Evolutionary conservation across 495 filamentous ascomycete genomes (phyloP), one percentile per base, ranked within the genome.

Genomic region (Aspergillus biplanus): DNA sequence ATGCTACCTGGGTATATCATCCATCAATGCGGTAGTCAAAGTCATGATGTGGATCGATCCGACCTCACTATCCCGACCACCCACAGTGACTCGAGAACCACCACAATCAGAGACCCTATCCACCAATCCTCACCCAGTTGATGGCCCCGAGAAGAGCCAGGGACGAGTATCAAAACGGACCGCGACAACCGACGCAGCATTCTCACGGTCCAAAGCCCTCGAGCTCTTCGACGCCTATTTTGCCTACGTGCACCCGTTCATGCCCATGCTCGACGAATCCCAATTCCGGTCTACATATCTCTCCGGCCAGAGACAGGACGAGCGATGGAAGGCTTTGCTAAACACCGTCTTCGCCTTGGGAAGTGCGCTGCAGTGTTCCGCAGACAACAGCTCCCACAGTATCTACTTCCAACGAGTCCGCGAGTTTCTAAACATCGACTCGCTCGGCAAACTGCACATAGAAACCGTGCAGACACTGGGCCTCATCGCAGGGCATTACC

Each of bases 341-440:
- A 44, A 44, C n/a, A n/a, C n/a, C n/a, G 39, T 44, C 12, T 44
- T 44, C 39, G 39, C 39, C 0, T 44, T 44, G 8, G 39, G 39
- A 6, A 44, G 39, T 8, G 39, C 39, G 7, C 39, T 44, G 0
- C 12, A 12, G 39, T 44, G 39, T 44, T n/a, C 39, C 12, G 88
- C 86, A 2, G 86, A 89, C 65, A 86, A 90, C 71, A 83, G 83
- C 62, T 84, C 81, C 63, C 90, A 93, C 64, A 79, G 88, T 64
- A 85, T 82, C 64, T 92, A 90, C 74, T 93, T 89, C 76, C 81
- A 83, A 62, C 80, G 85, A 15, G 85, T 87, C 42, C 88, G 89
- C 75, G 83, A 85, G 58, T 84, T 89, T 69, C 75, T 92, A 15
- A 60, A 52, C 16, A 46, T 60, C 7, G 16, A 13, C 9, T 35